Conservation (phyloP, 768 basidiomycete species). For the Suillus subalutaceus region DNA sequence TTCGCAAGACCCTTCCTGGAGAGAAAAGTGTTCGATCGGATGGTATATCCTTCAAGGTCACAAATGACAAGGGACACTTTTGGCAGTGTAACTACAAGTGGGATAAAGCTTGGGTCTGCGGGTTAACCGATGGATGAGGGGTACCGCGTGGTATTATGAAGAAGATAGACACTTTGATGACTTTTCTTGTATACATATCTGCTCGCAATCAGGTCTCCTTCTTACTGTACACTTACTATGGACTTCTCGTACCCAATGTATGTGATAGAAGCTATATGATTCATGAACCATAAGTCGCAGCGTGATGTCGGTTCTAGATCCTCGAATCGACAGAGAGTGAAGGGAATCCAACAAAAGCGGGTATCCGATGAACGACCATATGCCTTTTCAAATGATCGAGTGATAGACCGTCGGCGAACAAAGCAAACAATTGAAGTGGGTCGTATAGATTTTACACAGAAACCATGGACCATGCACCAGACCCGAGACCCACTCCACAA, state of each 20-base stretch:
- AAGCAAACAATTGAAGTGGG: not conserved
- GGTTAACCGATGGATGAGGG: not conserved
- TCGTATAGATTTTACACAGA: not conserved
- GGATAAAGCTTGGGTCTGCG: not conserved
- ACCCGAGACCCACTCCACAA: too few relatives aligned
- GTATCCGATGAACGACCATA: not conserved
- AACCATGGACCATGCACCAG: not conserved
- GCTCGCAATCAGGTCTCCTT: not conserved
- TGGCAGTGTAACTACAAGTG: not conserved
- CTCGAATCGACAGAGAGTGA: not conserved
- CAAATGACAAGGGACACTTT: not conserved
- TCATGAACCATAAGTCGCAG: not conserved
- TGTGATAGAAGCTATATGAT: not conserved
- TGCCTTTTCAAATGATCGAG: too few relatives aligned
- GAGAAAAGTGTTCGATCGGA: not conserved
- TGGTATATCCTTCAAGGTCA: not conserved
- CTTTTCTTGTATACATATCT: not conserved
- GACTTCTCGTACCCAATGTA: not conserved
- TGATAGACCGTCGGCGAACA: not conserved
- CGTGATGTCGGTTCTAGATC: not conserved
- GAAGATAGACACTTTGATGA: not conserved
- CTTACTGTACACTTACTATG: not conserved
- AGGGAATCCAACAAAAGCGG: not conserved
- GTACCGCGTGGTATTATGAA: not conserved
- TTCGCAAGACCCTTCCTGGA: not conserved